Base-by-base conservation (phyloP, 1,284 basidiomycete species). In the Caloboletus inedulis region DNA sequence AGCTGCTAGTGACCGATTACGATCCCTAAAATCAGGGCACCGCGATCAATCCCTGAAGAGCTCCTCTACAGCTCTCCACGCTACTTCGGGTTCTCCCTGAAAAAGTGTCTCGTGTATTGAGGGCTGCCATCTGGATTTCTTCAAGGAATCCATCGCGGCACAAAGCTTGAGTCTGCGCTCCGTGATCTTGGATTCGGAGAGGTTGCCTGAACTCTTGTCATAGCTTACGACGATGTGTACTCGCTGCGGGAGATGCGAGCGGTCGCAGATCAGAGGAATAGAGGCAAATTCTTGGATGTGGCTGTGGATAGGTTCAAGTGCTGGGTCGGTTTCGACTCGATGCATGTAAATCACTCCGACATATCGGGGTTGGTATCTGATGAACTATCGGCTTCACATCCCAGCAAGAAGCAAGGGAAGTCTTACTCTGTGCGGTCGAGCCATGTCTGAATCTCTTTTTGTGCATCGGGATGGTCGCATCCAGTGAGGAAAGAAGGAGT, bases 291-390 rank as follows among this genome's bases (percentile, higher is more conserved):
- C 59, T 3, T 8, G 2, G 13, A 61, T 43, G 33, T 62, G 58
- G 2, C 5, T 9, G 2, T 8, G 12, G 34, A 61, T 50, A 18
- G 41, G 44, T 19, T 63, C 61, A 14, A 37, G 34, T 3, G 2
- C 12, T 13, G 60, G 63, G 14, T 61, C 48, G 2, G 49, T 61
- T 59, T 59, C 60, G 7, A 63, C 31, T 18, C 62, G 61, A 37
- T 65, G 61, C 42, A 61, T 51, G 43, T 65, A 65, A n/a, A 63
- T 58, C 14, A 59, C 33, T 4, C 62, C 49, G 3, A 51, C 31
- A 34, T 41, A 16, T 34, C 27, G 36, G 7, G 60, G 52, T 4
- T 35, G 34, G 4, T 37, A 52, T 16, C 60, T 61, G 18, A 41
- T 2, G 7, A 4, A 14, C 1, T 9, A 21, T 65, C n/a, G 3